Percentiles rank a stretch among this genome's conserved stretches.
Evolutionary conservation across 176 grass and related monocot species (phyloP).

Genomic region (Rhynchospora breviuscula): DNA sequence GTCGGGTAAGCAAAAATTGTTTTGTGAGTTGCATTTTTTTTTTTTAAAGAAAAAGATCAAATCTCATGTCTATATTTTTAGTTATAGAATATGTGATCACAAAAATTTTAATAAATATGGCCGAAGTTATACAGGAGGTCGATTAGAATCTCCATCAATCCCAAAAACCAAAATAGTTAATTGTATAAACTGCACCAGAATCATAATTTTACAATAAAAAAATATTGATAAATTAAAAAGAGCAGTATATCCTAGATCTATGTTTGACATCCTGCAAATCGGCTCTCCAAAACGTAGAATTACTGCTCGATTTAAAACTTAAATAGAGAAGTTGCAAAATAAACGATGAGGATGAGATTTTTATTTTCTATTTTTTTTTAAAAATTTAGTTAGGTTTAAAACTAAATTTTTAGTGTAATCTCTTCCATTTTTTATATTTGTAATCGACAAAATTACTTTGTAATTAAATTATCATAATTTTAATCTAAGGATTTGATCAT

Average conservation of each 20-base stretch:
- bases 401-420: too few relatives aligned
- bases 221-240: neutral
- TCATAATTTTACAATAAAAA: neutral
- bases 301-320: too few relatives aligned
- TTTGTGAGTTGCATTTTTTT: neutral
- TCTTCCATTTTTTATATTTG: too few relatives aligned
- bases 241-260: neutral
- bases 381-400: too few relatives aligned
- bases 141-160: too few relatives aligned
- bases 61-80: neutral
- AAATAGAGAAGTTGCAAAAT: too few relatives aligned
- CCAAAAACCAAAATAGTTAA: neutral
- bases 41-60: neutral
- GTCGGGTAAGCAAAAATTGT: neutral
- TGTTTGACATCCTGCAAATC: neutral
- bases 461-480: too few relatives aligned
- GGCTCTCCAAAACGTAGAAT: neutral
- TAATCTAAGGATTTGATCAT: too few relatives aligned
- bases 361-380: too few relatives aligned
- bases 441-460: too few relatives aligned
- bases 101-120: neutral
- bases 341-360: too few relatives aligned
- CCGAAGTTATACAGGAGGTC: too few relatives aligned
- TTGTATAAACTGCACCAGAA: neutral
- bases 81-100: neutral